Percentiles rank a stretch among this genome's conserved stretches.
These are phyloP conservation scores for Cucurbita pepo DNA, from an alignment of 306 rosid genomes.

Conservation along the genomic window DNA sequence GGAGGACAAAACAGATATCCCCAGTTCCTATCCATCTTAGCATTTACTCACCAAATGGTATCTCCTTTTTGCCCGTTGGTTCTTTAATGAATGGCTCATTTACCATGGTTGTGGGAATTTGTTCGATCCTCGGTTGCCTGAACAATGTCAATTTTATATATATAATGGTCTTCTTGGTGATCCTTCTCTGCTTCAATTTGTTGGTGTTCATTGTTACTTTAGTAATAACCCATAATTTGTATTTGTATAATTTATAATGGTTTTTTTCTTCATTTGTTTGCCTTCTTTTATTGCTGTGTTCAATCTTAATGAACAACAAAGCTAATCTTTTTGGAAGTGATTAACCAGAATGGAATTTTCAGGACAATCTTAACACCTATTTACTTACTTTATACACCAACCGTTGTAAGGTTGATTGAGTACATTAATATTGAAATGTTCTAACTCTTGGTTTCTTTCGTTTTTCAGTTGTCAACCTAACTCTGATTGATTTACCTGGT, in stretches of 20 bases:
- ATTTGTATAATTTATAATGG: neutral
- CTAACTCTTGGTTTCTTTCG: slow-evolving; percentile 8
- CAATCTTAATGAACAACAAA: neutral
- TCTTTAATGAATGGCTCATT: too few species aligned
- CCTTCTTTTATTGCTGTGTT: neutral
- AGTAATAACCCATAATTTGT: neutral
- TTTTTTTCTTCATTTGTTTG: neutral
- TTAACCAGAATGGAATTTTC: neutral
- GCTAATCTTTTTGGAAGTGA: neutral
- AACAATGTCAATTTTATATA: too few species aligned
- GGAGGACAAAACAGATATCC: slow-evolving; percentile 77
- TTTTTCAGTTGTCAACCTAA: slow-evolving; percentile 89
- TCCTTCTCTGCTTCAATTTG: neutral
- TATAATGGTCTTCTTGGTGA: neutral
- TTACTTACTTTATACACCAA: neutral
- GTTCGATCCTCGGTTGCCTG: too few species aligned
- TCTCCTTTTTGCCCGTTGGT: too few species aligned
- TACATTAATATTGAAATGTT: neutral
- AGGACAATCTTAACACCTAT: neutral
- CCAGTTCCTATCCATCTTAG: slow-evolving; percentile 94
- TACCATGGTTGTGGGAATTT: too few species aligned
- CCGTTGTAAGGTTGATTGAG: neutral
- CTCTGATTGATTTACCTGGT: slow-evolving; percentile 88
- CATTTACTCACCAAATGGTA: slow-evolving; percentile 88
- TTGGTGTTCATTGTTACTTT: too few species aligned